These are phyloP conservation scores for Hypoxylon sp. DNA, from an alignment of 2,329 filamentous ascomycete genomes.

Conservation along the genomic window DNA sequence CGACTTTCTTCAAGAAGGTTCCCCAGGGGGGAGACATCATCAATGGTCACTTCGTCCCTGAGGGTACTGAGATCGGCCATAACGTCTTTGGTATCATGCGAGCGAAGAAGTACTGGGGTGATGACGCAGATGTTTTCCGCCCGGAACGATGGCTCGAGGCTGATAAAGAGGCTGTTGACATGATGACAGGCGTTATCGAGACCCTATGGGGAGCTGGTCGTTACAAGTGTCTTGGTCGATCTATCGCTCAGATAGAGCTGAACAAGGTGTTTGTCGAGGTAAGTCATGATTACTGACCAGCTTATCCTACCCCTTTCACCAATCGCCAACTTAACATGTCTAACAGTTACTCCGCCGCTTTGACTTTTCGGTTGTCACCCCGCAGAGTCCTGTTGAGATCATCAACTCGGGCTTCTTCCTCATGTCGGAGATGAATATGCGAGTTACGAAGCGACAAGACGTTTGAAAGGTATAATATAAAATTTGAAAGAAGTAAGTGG, in stretches of 20 bases:
- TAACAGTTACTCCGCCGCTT: slow-evolving; percentile 33
- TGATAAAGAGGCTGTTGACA: slow-evolving; percentile 40
- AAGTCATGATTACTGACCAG: background rate
- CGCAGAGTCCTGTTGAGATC: slow-evolving; percentile 30
- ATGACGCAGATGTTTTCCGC: slow-evolving; percentile 47
- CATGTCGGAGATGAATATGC: slow-evolving; percentile 36
- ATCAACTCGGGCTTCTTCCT: slow-evolving; percentile 35
- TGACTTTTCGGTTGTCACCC: slow-evolving; percentile 35
- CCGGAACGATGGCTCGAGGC: slow-evolving; percentile 56
- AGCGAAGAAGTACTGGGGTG: slow-evolving; percentile 48
- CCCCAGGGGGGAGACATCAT: slow-evolving; percentile 45
- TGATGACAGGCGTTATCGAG: slow-evolving; percentile 48
- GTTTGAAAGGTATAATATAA: background rate
- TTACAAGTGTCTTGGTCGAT: slow-evolving; percentile 51
- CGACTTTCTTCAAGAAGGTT: slow-evolving; percentile 44
- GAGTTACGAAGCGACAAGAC: slow-evolving; percentile 27
- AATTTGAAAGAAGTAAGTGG: too few relatives aligned
- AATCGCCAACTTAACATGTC: slow-evolving; percentile 1
- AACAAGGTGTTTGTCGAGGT: slow-evolving; percentile 54
- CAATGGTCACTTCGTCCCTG: slow-evolving; percentile 48
- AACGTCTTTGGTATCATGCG: slow-evolving; percentile 51
- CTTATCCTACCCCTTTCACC: background rate
- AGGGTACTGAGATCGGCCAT: slow-evolving; percentile 50
- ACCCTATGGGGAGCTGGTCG: slow-evolving; percentile 51
- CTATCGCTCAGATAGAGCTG: slow-evolving; percentile 53